These are phyloP conservation scores for Gloeopeniophorella convolvens DNA, from an alignment of 768 basidiomycete genomes.

Conservation along the genomic window DNA sequence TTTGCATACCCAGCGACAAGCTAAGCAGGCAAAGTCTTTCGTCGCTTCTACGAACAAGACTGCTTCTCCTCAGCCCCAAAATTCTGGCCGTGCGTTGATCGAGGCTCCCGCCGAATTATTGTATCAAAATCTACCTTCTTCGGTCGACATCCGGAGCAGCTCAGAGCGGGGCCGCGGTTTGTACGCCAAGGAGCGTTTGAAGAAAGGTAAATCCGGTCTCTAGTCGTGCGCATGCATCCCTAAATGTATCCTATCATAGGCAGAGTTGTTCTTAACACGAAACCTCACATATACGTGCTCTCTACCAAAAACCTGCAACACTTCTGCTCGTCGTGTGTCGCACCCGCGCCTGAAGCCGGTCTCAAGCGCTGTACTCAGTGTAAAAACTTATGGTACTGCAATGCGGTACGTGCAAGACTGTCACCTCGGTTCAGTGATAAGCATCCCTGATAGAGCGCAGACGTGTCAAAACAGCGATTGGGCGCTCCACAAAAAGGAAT, in stretches of 20 bases:
- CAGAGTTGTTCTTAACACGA: slow-evolving; percentile 44
- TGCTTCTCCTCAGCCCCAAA: neutral
- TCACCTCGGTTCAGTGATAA: too few species aligned
- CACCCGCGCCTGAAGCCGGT: slow-evolving; percentile 29
- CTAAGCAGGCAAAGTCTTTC: slow-evolving; percentile 11
- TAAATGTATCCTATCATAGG: slow-evolving; percentile 37
- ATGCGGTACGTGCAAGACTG: slow-evolving; percentile 53
- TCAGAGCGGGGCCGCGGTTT: slow-evolving; percentile 17
- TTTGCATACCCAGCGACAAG: slow-evolving; percentile 9
- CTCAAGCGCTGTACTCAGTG: slow-evolving; percentile 75
- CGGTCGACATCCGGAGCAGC: neutral
- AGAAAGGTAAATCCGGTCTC: slow-evolving; percentile 6
- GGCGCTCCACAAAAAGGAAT: slow-evolving; percentile 73
- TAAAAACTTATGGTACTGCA: slow-evolving; percentile 67
- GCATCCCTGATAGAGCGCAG: slow-evolving; percentile 35
- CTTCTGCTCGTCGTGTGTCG: slow-evolving; percentile 67
- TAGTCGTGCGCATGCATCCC: neutral
- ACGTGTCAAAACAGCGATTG: slow-evolving; percentile 70
- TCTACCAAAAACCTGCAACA: slow-evolving; percentile 53
- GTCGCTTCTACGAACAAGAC: too few species aligned
- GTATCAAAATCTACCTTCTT: slow-evolving; percentile 12
- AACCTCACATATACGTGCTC: slow-evolving; percentile 58
- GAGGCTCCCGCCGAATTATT: neutral
- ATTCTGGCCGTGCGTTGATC: neutral
- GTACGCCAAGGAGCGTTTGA: slow-evolving; percentile 20